Evolutionary conservation across 2,329 filamentous ascomycete species (phyloP).

Genomic region (Fusarium subtropicale): DNA sequence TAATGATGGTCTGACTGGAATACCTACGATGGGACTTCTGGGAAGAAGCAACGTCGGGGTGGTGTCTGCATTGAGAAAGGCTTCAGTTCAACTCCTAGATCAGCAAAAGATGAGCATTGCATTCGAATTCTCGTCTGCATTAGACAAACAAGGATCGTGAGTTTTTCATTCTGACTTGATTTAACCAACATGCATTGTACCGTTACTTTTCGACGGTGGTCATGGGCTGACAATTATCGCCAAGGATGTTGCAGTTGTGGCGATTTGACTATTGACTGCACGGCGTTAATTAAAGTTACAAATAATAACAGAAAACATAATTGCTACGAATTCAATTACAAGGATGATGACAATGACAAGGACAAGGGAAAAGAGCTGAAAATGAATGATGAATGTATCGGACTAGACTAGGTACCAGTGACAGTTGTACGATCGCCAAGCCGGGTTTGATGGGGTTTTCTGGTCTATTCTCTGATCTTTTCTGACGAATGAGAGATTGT

Average conservation of each 20-base stretch:
- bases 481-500: conserved; percentile 4
- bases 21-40: not conserved
- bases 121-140: not conserved
- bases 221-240: conserved; percentile 18
- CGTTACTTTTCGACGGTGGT: not conserved
- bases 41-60: conserved; percentile 6
- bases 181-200: not conserved
- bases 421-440: conserved; percentile 20
- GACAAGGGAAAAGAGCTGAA: not conserved
- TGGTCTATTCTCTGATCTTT: not conserved
- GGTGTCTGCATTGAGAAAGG: not conserved
- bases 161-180: not conserved
- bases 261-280: not conserved
- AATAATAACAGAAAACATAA: not conserved
- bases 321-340: too few species aligned
- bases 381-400: not conserved
- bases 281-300: not conserved
- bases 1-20: conserved; percentile 13
- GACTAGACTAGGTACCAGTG: not conserved
- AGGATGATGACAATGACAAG: not conserved
- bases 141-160: not conserved
- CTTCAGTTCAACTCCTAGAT: not conserved
- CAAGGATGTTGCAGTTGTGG: conserved; percentile 32
- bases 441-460: not conserved
- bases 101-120: not conserved